Base-by-base conservation (phyloP, 2,329 filamentous ascomycete genomes). In the Colletotrichum eremochloae region DNA sequence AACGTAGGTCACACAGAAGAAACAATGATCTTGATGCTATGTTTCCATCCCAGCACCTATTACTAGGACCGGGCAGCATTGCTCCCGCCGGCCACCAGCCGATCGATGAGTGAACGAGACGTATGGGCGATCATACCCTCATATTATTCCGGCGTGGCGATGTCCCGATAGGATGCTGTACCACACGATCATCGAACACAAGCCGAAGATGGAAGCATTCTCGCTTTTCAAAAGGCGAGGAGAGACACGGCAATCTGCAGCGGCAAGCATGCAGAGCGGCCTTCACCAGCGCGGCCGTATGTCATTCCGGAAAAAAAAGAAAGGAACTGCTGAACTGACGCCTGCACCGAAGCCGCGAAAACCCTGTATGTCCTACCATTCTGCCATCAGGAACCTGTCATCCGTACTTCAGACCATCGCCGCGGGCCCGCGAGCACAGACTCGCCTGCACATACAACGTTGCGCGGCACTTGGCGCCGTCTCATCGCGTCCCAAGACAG, bases 391-490 rank as follows among this genome's bases (percentile, higher is more conserved):
- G 55, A 20, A 62, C 63, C 68, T 70, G 63, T 62, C 68, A 70
- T 70, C 68, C 55, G 68, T 67, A 70, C 63, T 70, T 70, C 63
- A 67, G 63, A 62, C 68, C 63, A 62, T 61, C 31, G 24, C 15
- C 48, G 31, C 5, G 56, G 31, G 38, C 50, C 63, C 68, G 56
- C 46, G n/a, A 48, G 63, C 68, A 56, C 68, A 55, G 68, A 48
- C 68, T 18, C 67, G 24, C 20, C 55, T 24, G 24, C 24, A 24
- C 61, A 52, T 70, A 58, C 53, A 63, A 65, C 67, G 42, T 66
- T 62, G 44, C 67, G 67, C 71, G 71, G 67, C 71, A 62, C 71
- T 73, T 73, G 71, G 67, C 71, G 44, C 60, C 67, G 71, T 73
- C 71, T 73, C 71, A 71, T 63, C 57, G 61, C 52, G 46, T 70